Conservation (phyloP, 1,139 yeast genomes). For the Chernovozyma aurita region DNA sequence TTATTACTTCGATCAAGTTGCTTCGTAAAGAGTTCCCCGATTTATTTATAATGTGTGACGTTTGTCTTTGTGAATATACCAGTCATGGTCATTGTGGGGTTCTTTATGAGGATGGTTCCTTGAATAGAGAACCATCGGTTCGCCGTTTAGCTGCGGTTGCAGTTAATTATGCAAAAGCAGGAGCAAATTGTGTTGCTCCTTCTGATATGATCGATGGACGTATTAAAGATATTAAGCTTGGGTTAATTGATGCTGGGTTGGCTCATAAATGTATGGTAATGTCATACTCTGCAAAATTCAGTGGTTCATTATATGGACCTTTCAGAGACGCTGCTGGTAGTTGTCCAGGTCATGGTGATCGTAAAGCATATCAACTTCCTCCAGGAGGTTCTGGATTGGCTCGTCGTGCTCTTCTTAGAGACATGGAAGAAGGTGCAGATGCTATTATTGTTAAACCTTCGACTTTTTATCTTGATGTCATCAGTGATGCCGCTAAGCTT, state of each 20-base stretch:
- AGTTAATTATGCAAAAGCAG: conserved; percentile 91
- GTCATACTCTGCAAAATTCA: conserved; percentile 92
- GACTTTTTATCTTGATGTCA: conserved; percentile 87
- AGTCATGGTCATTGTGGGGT: conserved; percentile 97
- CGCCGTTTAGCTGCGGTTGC: conserved; percentile 91
- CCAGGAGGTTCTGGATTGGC: conserved; percentile 92
- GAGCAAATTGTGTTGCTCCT: conserved; percentile 95
- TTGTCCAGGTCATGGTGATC: conserved; percentile 84
- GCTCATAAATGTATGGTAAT: conserved; percentile 87
- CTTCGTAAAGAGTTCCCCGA: conserved; percentile 69
- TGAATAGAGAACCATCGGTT: conserved; percentile 72
- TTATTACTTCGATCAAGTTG: conserved; percentile 68
- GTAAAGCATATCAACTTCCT: conserved; percentile 91
- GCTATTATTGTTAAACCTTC: conserved; percentile 97
- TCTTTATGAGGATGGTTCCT: conserved; percentile 77
- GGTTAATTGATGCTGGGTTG: conserved; percentile 74
- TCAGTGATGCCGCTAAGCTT: conserved; percentile 79
- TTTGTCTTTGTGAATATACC: conserved; percentile 94
- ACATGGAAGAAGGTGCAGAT: conserved; percentile 90
- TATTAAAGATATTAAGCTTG: conserved; percentile 79
- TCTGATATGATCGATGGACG: conserved; percentile 98
- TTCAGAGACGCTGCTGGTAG: conserved; percentile 97
- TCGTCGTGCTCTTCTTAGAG: conserved; percentile 83
- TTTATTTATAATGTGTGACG: conserved; percentile 87
- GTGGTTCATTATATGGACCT: conserved; percentile 92